Conservation (phyloP, 176 grass and related monocot genomes). For the Rhynchospora breviuscula region DNA sequence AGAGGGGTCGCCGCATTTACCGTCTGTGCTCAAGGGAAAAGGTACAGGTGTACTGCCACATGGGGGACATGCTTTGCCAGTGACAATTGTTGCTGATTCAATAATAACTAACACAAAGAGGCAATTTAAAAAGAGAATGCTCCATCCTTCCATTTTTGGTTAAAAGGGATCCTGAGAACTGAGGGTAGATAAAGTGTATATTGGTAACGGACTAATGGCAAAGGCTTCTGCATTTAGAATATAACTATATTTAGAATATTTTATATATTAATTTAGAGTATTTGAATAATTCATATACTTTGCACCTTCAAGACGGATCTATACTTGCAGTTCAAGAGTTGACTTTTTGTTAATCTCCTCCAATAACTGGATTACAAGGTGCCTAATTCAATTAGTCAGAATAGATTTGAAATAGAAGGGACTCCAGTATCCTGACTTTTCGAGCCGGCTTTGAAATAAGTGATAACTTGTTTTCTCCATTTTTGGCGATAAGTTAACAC, state of each 20-base stretch:
- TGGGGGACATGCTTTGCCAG: background rate
- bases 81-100: background rate
- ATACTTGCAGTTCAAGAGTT: background rate
- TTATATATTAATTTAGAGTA: background rate
- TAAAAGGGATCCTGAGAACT: background rate
- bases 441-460: background rate
- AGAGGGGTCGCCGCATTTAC: constrained; percentile 49
- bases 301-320: background rate
- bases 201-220: too few species aligned
- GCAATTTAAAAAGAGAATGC: background rate
- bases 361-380: background rate
- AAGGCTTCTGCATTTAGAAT: background rate
- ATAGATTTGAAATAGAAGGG: background rate
- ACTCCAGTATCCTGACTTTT: background rate
- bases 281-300: background rate
- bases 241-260: background rate
- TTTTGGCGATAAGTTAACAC: too few species aligned
- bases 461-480: too few species aligned
- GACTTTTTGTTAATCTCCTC: background rate
- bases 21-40: background rate
- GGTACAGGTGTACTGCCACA: background rate
- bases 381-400: background rate
- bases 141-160: background rate
- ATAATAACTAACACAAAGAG: background rate
- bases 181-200: too few species aligned